Percentiles rank a stretch among this genome's conserved stretches.
Conservation (phyloP, 495 filamentous ascomycete species). For the Hypomontagnella monticulosa region DNA sequence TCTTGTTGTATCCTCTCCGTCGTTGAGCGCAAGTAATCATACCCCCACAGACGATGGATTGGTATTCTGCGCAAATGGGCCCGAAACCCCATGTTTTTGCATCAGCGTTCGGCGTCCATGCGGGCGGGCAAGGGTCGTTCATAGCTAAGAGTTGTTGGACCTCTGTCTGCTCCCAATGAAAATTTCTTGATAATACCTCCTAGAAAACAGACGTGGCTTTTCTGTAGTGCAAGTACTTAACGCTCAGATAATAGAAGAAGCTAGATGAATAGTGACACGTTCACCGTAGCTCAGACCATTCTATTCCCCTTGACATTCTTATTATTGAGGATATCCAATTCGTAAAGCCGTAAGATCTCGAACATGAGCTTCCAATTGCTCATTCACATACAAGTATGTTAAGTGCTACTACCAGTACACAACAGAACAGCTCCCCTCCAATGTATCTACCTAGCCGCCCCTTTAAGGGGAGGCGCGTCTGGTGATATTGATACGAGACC, state of each 20-base stretch:
- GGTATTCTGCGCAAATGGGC: constrained; percentile 19
- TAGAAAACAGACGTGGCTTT: not conserved
- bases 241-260: not conserved
- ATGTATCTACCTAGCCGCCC: constrained; percentile 1
- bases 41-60: constrained; percentile 25
- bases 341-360: constrained; percentile 10
- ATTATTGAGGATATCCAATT: constrained; percentile 30
- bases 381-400: constrained; percentile 21
- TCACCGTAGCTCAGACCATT: not conserved
- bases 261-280: not conserved
- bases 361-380: not conserved
- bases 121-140: constrained; percentile 19
- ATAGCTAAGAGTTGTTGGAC: constrained; percentile 21
- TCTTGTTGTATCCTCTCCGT: constrained; percentile 1
- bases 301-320: constrained; percentile 16
- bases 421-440: not conserved
- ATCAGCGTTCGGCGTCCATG: constrained; percentile 42
- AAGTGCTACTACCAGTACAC: not conserved
- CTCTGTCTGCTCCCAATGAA: constrained; percentile 6
- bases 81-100: constrained; percentile 23
- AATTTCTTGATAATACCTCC: constrained; percentile 1
- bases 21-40: constrained; percentile 8
- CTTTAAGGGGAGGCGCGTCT: not conserved
- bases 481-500: not conserved
- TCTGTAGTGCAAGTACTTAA: not conserved